A percentile compares a stretch with the other conserved stretches of the same genome.
Conservation (phyloP, 1,139 yeast species). For the Debaryomycetaceae sp. region DNA sequence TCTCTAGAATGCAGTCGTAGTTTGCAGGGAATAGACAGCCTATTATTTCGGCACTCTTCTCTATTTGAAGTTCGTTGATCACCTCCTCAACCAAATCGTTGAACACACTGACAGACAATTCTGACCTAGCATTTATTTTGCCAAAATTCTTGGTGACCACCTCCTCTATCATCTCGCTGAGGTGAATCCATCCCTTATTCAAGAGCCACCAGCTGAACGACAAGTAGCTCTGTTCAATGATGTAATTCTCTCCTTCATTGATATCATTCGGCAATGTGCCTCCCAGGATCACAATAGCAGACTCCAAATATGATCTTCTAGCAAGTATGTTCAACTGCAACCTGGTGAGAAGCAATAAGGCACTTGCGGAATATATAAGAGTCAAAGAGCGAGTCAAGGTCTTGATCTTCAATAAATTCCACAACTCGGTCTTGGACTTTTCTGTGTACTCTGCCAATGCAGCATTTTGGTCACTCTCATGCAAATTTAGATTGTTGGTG, state of each 20-base stretch:
- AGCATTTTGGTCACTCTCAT: constrained; percentile 24
- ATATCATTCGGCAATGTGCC: constrained; percentile 20
- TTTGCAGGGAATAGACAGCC: constrained; percentile 38
- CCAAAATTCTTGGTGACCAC: constrained; percentile 63
- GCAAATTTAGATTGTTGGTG: constrained; percentile 38
- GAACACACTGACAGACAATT: constrained; percentile 61
- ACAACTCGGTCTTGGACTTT: constrained; percentile 71
- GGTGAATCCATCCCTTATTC: constrained; percentile 75
- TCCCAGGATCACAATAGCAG: constrained; percentile 68
- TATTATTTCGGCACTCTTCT: constrained; percentile 20
- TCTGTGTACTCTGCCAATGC: constrained; percentile 29
- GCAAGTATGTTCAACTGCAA: constrained; percentile 87
- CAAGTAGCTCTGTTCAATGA: constrained; percentile 77
- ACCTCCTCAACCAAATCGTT: constrained; percentile 20
- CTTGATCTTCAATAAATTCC: constrained; percentile 78
- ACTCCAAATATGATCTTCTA: constrained; percentile 76
- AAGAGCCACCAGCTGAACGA: constrained; percentile 94
- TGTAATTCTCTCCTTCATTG: constrained; percentile 34
- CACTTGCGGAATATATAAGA: constrained; percentile 63
- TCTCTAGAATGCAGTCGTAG: constrained; percentile 40
- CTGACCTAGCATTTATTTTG: constrained; percentile 67
- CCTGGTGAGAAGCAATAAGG: constrained; percentile 72
- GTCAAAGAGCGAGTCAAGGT: constrained; percentile 75
- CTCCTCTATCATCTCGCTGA: constrained; percentile 52
- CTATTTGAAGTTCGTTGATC: constrained; percentile 17